Conservation (phyloP, 805 yeast species). For the Spathaspora girioi region DNA sequence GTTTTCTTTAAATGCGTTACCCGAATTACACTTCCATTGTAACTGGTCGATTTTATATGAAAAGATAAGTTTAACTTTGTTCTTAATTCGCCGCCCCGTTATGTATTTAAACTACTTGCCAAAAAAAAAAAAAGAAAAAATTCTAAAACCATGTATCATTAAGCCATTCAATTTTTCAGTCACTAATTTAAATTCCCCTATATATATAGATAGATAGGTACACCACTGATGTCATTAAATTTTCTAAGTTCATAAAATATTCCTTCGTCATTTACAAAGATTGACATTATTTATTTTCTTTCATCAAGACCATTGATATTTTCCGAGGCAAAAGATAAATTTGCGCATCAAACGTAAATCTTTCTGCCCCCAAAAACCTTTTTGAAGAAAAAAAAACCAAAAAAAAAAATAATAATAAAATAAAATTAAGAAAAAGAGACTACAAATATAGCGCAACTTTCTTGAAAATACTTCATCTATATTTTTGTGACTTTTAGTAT, state of each 20-base stretch:
- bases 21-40: not conserved
- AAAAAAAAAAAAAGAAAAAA: not conserved
- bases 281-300: not conserved
- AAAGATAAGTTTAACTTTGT: not conserved
- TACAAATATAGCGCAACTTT: not conserved
- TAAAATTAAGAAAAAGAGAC: not conserved
- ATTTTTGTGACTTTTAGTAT: not conserved
- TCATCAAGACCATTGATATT: not conserved
- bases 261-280: not conserved
- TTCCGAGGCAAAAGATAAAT: not conserved
- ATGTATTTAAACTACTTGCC: not conserved
- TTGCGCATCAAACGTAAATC: not conserved
- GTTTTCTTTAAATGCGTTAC: not conserved
- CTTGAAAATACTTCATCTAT: not conserved
- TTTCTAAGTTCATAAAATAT: not conserved
- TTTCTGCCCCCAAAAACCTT: slow-evolving; percentile 1
- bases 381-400: slow-evolving; percentile 2
- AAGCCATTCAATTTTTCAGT: not conserved
- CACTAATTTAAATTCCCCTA: not conserved
- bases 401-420: no score
- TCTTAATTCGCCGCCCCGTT: not conserved
- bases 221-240: not conserved
- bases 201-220: not conserved
- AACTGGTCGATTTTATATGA: not conserved
- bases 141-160: not conserved